Base-by-base conservation (phyloP, 2,329 filamentous ascomycete species). In the Monascus ruber region DNA sequence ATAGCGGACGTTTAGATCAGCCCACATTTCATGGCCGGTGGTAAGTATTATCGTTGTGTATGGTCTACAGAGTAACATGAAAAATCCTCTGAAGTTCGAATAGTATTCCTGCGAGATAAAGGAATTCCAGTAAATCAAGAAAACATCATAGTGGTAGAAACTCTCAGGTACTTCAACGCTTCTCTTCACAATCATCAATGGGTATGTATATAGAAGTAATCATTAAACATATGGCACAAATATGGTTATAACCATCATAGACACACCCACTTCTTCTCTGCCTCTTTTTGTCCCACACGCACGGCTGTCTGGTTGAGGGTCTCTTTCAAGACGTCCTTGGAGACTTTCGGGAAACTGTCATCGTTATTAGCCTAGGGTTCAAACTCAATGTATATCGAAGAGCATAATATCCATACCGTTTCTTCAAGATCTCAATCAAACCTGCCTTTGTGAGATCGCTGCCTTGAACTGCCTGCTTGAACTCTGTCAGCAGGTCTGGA, bases 371-470 rank as follows among this genome's bases (percentile, higher is more conserved):
- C 34, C 26, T 8, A 33, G 33, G 6, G n/a, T 6, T 1, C 26
- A 33, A 10, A 2, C 24, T 25, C 36, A 6, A 7, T 36, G 9
- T 8, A 26, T n/a, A 11, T 27, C 32, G 32, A 24, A n/a, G 5
- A 24, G 5, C 6, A 31, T 6, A 39, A 6, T 32, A 28, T 36
- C 45, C 66, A 43, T 60, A 76, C 66, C 77, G 72, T 54, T 82
- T 80, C 60, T 86, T 85, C 43, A 93, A 60, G 4, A 82, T 71
- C 58, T 89, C 85, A 6, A 85, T 70, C 49, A 91, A 64, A 5
- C 83, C 85, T 1, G 79, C 62, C 62, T 91, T 91, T 31, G 77
- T 83, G 36, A 86, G 66, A 61, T 83, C 74, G 45, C 76, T 82
- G 11, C 79, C 82, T 36, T 79, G 63, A n/a, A 93, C 71, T 1